phyloP scores from a whole-genome alignment of 352 stramenopile genomes.

The Phytophthora capsici region DNA sequence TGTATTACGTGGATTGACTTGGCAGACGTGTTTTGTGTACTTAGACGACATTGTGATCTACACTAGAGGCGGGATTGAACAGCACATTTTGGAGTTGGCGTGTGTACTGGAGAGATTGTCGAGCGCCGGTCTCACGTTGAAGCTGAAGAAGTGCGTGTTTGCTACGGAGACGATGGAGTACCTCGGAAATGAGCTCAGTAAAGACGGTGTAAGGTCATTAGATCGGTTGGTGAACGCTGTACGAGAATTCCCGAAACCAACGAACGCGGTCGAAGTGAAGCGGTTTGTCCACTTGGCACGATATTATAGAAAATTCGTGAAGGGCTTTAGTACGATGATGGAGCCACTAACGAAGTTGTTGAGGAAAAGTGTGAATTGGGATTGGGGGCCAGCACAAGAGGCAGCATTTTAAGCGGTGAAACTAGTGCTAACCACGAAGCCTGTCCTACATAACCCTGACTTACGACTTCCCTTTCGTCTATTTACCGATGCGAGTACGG shows the following conservation, averaged over 20 bases:
- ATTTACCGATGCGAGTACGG: neutral
- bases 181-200: neutral
- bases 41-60: neutral
- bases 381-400: neutral
- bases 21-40: neutral
- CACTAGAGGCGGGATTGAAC: neutral
- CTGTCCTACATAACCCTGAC: neutral
- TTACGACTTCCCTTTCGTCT: conserved; percentile 1
- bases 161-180: neutral
- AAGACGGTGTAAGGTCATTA: neutral
- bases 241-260: neutral
- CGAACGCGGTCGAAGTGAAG: neutral
- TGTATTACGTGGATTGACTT: neutral
- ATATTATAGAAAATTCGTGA: neutral
- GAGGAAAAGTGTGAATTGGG: neutral
- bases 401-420: neutral
- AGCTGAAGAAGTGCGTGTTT: conserved; percentile 1
- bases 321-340: neutral
- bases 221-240: neutral
- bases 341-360: neutral
- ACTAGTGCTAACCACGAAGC: neutral
- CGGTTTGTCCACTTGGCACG: neutral
- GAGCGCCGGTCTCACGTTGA: neutral
- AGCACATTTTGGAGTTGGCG: neutral
- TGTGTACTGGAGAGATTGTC: neutral